Evolutionary conservation across 2,329 filamentous ascomycete genomes (phyloP), one percentile per base, ranked within the genome.

Genomic region (Elsinoe fawcettii): DNA sequence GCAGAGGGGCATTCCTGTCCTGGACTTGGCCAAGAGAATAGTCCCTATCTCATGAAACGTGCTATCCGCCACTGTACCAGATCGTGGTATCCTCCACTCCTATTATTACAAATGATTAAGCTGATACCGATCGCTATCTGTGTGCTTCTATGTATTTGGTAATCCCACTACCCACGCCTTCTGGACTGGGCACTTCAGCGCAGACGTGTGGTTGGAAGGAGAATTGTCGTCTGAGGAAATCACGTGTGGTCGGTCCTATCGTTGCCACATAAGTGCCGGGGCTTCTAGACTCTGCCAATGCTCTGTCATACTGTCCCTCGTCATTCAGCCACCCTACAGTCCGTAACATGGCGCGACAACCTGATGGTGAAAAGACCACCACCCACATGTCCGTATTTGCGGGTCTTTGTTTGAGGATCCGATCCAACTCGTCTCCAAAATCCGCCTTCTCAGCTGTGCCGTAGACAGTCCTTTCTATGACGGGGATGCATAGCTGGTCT

Each of bases 231-330:
- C 75, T 69, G 44, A 99, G 73, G 71, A 89, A 84, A 63, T 90
- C 84, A 61, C 85, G 80, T 9, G 93, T 99, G 16, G 93, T 99
- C 11, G 93, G 92, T 0, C 93, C 93, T 70, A 99, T 99, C 0
- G 91, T 95, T 12, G 86, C 89, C 60, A 97, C 77, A 61, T 81
- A 83, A 1, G 84, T 86, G 9, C 56, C 58, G 56, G 62, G 54
- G 60, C 65, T 68, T 58, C 57, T 62, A 8, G 41, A 51, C 12
- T 43, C 44, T 14, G 44, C 56, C n/a, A 64, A 47, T 20, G 61
- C 65, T 8, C 59, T 47, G 9, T 63, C 64, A 44, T 68, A 68
- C 46, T 66, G 73, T 5, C 72, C 73, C 18, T 70, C 70, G 37
- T 65, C 60, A 43, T 77, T 72, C 41, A 80, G 65, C 58, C 79